Percentiles rank a stretch among this genome's conserved stretches.
These are phyloP conservation scores for Fusarium sp. DNA, from an alignment of 2,329 filamentous ascomycete genomes.

Conservation along the genomic window DNA sequence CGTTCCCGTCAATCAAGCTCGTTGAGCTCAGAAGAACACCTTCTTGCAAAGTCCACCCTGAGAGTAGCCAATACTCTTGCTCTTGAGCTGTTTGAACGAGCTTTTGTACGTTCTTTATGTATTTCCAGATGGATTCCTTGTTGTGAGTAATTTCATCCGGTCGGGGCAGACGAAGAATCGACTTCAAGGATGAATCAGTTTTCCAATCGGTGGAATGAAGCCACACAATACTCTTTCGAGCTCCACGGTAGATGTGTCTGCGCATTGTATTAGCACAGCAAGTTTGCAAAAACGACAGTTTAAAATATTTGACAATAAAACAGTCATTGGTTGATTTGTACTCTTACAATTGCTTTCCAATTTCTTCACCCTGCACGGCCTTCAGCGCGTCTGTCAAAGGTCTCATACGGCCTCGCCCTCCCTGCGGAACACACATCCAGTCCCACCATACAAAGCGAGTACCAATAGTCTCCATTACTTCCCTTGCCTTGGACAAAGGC, in stretches of 20 bases:
- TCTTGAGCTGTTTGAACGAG: background rate
- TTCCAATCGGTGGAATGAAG: background rate
- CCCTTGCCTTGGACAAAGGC: background rate
- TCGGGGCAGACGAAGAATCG: background rate
- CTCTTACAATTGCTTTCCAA: background rate
- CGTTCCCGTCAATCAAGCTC: background rate
- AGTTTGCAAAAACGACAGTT: too few species aligned
- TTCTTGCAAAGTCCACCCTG: background rate
- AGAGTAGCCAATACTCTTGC: background rate
- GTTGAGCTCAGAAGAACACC: background rate
- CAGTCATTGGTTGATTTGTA: background rate
- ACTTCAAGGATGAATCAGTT: background rate
- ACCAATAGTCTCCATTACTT: background rate
- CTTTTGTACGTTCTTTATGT: too few species aligned
- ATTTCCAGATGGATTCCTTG: background rate
- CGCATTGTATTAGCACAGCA: background rate
- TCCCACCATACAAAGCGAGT: background rate
- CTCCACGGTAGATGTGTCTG: background rate
- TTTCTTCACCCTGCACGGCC: background rate
- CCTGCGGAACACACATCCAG: background rate
- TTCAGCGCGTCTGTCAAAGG: background rate
- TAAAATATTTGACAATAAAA: too few species aligned
- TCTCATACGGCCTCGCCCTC: background rate
- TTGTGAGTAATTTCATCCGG: background rate
- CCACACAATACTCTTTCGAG: background rate